Percentiles rank a stretch among this genome's conserved stretches.
These are phyloP conservation scores for Neurospora sp. DNA, from an alignment of 495 filamentous ascomycete genomes.

Conservation along the genomic window DNA sequence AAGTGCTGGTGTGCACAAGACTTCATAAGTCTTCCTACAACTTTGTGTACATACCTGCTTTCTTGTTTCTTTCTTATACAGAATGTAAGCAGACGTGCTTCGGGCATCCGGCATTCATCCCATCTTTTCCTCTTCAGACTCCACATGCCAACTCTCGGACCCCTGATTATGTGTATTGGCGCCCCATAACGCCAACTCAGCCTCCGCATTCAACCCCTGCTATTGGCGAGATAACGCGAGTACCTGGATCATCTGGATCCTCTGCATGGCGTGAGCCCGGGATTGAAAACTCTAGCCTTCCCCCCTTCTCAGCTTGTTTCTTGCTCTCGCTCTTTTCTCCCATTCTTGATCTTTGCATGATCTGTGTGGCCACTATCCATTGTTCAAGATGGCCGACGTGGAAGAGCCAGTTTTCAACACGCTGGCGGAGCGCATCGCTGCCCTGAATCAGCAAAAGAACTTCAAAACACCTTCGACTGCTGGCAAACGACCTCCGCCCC, in stretches of 20 bases:
- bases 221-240: background rate
- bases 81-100: background rate
- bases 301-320: background rate
- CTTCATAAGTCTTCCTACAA: background rate
- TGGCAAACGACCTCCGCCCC: conserved; percentile 37
- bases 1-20: too few species aligned
- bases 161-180: background rate
- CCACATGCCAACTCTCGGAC: background rate
- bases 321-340: background rate
- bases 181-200: background rate
- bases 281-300: background rate
- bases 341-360: background rate
- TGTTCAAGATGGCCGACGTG: conserved; percentile 37
- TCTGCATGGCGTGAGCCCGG: background rate
- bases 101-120: background rate
- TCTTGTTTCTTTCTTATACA: background rate
- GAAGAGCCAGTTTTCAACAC: conserved; percentile 45
- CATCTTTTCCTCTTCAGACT: background rate
- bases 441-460: conserved; percentile 43
- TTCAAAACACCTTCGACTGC: conserved; percentile 27
- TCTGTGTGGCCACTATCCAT: background rate
- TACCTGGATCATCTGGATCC: background rate
- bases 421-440: conserved; percentile 45
- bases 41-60: background rate
- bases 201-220: background rate